phyloP scores from a whole-genome alignment of 2,329 filamentous ascomycete genomes.

The Cordyceps javanica region DNA sequence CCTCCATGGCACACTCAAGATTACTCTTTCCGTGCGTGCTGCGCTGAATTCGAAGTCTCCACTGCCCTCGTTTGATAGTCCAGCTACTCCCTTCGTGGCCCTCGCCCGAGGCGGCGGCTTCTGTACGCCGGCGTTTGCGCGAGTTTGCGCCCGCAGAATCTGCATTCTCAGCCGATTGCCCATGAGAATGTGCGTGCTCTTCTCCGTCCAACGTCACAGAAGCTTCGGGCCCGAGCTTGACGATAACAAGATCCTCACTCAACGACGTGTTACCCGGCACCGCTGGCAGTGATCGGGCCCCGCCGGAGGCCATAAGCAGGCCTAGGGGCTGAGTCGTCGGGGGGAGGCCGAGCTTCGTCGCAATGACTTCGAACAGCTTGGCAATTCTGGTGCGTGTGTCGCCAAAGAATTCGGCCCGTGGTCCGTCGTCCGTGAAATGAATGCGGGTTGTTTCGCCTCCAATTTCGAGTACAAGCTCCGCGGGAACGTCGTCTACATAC shows the following conservation, averaged over 20 bases:
- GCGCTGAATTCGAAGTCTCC: slow-evolving; percentile 61
- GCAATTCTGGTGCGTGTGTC: slow-evolving; percentile 64
- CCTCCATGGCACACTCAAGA: slow-evolving; percentile 66
- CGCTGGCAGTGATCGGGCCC: slow-evolving; percentile 52
- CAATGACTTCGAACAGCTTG: slow-evolving; percentile 72
- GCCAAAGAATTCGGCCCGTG: slow-evolving; percentile 66
- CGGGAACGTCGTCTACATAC: slow-evolving; percentile 68
- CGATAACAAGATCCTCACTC: slow-evolving; percentile 63
- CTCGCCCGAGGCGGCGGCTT: slow-evolving; percentile 18
- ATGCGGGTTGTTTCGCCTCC: slow-evolving; percentile 58
- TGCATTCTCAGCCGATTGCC: slow-evolving; percentile 22
- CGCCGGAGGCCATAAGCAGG: slow-evolving; percentile 60
- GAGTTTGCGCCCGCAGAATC: slow-evolving; percentile 17
- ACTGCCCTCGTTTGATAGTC: slow-evolving; percentile 64
- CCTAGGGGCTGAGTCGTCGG: slow-evolving; percentile 54
- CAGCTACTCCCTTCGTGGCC: slow-evolving; percentile 36
- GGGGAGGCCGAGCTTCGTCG: slow-evolving; percentile 69
- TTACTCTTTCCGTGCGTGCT: slow-evolving; percentile 42
- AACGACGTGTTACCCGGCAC: slow-evolving; percentile 64
- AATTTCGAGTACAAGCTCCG: slow-evolving; percentile 77
- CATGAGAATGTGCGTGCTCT: slow-evolving; percentile 31
- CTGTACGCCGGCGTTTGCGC: slow-evolving; percentile 41
- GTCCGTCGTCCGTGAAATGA: slow-evolving; percentile 33
- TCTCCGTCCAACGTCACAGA: slow-evolving; percentile 54
- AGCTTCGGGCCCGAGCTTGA: slow-evolving; percentile 55